Conservation (phyloP, 1,284 basidiomycete genomes). For the Puccinia sorghi region DNA sequence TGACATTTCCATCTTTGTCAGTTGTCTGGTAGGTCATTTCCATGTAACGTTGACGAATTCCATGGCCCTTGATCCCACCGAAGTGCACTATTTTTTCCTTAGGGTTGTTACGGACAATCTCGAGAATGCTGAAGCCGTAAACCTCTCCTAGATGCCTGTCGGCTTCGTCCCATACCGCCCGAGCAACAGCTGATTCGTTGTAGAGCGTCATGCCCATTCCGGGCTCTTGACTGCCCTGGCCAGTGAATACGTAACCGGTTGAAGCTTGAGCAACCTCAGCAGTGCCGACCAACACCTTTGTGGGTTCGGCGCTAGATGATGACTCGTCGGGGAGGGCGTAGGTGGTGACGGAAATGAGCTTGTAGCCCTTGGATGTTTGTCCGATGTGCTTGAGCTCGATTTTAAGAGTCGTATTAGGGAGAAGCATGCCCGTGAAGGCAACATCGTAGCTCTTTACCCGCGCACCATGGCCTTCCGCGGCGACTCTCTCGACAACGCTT, state of each 20-base stretch:
- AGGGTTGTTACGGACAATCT: conserved; percentile 96
- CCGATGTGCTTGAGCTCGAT: conserved; percentile 87
- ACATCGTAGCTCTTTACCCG: conserved; percentile 89
- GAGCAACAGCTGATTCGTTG: conserved; percentile 84
- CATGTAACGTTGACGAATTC: conserved; percentile 97
- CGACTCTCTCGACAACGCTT: conserved; percentile 87
- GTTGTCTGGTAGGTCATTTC: conserved; percentile 94
- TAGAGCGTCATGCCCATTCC: conserved; percentile 99
- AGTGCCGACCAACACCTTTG: conserved; percentile 82
- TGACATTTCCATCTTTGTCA: conserved; percentile 80
- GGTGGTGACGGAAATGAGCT: conserved; percentile 87
- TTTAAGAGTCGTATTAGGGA: conserved; percentile 84
- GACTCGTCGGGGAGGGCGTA: conserved; percentile 75
- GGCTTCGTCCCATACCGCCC: conserved; percentile 94
- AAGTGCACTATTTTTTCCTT: conserved; percentile 98
- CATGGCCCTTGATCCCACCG: conserved; percentile 97
- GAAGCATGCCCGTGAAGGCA: conserved; percentile 91
- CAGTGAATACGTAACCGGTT: conserved; percentile 96
- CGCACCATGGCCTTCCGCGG: conserved; percentile 86
- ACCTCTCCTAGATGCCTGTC: conserved; percentile 89
- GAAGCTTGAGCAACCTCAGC: conserved; percentile 89
- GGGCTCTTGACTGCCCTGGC: conserved; percentile 95
- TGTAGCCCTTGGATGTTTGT: conserved; percentile 83
- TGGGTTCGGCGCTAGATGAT: conserved; percentile 33
- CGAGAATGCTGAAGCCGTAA: conserved; percentile 96